Evolutionary conservation across 1,139 yeast species (phyloP).

Genomic region (Wickerhamomyces sp.): DNA sequence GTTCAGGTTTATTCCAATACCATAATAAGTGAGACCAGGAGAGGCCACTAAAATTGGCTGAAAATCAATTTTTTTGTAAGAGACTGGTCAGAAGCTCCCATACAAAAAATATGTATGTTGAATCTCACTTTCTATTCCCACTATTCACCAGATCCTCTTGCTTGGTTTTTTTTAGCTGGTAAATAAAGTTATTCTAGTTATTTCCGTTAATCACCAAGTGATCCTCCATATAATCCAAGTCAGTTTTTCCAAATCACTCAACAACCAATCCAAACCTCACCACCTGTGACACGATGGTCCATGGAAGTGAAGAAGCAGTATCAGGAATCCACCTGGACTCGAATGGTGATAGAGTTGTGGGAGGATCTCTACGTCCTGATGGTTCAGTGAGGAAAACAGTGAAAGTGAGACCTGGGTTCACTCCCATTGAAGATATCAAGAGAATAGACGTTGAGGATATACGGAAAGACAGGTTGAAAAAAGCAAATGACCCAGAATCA

Average conservation of each 20-base stretch:
- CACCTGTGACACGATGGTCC: background rate
- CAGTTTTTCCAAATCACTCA: background rate
- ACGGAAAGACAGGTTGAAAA: constrained; percentile 2
- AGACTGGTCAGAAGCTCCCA: too few species aligned
- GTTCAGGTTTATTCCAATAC: too few species aligned
- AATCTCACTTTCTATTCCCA: too few species aligned
- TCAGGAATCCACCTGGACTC: constrained; percentile 7
- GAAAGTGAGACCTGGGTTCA: constrained; percentile 34
- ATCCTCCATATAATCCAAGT: background rate
- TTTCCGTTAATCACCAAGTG: background rate
- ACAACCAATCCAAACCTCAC: background rate
- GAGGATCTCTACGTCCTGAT: constrained; percentile 30
- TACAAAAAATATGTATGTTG: too few species aligned
- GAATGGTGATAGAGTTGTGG: constrained; percentile 14
- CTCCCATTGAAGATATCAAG: constrained; percentile 33
- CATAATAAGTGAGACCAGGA: too few species aligned
- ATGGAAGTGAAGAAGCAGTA: background rate
- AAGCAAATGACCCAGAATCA: background rate
- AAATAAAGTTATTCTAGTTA: background rate
- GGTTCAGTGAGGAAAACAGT: constrained; percentile 32
- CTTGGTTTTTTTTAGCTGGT: too few species aligned
- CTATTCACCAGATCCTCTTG: too few species aligned
- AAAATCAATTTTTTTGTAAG: too few species aligned
- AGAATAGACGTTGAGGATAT: constrained; percentile 22
- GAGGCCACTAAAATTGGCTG: too few species aligned